Conservation (phyloP, 306 rosid genomes). For the Datisca glomerata region DNA sequence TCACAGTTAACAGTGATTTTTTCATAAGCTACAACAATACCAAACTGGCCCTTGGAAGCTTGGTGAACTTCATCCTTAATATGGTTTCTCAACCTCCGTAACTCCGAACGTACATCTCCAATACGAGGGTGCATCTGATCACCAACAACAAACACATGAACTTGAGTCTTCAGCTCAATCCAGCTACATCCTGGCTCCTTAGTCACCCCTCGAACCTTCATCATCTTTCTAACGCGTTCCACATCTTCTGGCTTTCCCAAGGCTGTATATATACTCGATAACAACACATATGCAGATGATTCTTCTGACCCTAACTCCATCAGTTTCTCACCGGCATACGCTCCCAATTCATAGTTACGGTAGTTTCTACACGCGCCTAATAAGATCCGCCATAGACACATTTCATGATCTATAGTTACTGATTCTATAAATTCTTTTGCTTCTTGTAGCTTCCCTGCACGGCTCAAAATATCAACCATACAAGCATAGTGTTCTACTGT, state of each 20-base stretch:
- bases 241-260: conserved; percentile 57
- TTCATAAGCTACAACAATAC: background rate
- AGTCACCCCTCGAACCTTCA: conserved; percentile 60
- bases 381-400: conserved; percentile 71
- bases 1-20: background rate
- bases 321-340: conserved; percentile 76
- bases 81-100: conserved; percentile 37
- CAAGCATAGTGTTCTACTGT: conserved; percentile 75
- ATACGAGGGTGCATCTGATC: conserved; percentile 75
- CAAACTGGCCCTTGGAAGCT: conserved; percentile 16
- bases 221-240: conserved; percentile 61
- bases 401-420: conserved; percentile 51
- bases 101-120: conserved; percentile 32
- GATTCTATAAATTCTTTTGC: conserved; percentile 78
- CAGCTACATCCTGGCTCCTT: conserved; percentile 96
- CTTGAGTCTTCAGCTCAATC: conserved; percentile 61
- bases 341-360: conserved; percentile 54
- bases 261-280: conserved; percentile 62
- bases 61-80: conserved; percentile 58
- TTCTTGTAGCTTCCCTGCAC: conserved; percentile 66
- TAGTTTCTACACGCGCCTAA: conserved; percentile 73
- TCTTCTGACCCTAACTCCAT: conserved; percentile 67
- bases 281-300: conserved; percentile 58
- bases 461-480: conserved; percentile 82
- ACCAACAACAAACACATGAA: conserved; percentile 83